Percentiles rank a stretch among this genome's conserved stretches.
Conservation (phyloP, 2,329 filamentous ascomycete genomes). For the Colletotrichum tanaceti region DNA sequence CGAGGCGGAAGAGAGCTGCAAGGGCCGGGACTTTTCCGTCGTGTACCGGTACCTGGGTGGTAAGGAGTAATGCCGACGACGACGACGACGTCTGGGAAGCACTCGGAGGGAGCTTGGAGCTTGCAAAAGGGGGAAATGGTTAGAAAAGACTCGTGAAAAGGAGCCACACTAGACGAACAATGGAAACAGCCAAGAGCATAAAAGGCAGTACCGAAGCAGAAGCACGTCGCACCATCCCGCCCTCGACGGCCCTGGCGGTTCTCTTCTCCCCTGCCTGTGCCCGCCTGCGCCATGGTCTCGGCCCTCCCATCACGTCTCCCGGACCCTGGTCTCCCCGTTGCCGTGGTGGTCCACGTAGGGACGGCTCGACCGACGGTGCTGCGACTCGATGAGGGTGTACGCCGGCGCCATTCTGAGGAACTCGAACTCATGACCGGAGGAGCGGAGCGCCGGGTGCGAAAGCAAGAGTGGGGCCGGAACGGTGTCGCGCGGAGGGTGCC, state of each 20-base stretch:
- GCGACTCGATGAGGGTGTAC: slow-evolving; percentile 9
- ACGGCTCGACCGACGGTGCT: no score
- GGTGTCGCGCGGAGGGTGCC: slow-evolving; percentile 14
- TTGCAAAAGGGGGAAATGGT: not conserved
- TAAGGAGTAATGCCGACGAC: slow-evolving; percentile 52
- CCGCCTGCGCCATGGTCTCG: slow-evolving; percentile 4
- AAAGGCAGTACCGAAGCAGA: slow-evolving; percentile 1
- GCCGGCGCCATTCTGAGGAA: slow-evolving; percentile 15
- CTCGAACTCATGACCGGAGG: slow-evolving; percentile 28
- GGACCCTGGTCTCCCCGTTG: not conserved
- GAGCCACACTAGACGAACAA: not conserved
- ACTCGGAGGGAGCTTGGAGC: no score
- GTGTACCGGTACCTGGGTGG: slow-evolving; percentile 78
- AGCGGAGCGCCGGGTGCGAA: slow-evolving; percentile 19
- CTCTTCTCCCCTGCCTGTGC: slow-evolving; percentile 4
- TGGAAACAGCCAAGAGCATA: not conserved
- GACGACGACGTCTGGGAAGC: no score
- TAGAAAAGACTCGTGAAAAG: not conserved
- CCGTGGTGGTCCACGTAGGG: slow-evolving; percentile 30
- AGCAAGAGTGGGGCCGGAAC: slow-evolving; percentile 7
- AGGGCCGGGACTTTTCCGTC: slow-evolving; percentile 83
- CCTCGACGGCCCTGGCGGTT: slow-evolving; percentile 3
- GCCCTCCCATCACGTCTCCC: slow-evolving; percentile 28
- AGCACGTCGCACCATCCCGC: slow-evolving; percentile 20
- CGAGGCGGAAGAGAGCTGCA: slow-evolving; percentile 69